Evolutionary conservation across 768 basidiomycete genomes (phyloP).

Genomic region (Agaricus subrufescens): DNA sequence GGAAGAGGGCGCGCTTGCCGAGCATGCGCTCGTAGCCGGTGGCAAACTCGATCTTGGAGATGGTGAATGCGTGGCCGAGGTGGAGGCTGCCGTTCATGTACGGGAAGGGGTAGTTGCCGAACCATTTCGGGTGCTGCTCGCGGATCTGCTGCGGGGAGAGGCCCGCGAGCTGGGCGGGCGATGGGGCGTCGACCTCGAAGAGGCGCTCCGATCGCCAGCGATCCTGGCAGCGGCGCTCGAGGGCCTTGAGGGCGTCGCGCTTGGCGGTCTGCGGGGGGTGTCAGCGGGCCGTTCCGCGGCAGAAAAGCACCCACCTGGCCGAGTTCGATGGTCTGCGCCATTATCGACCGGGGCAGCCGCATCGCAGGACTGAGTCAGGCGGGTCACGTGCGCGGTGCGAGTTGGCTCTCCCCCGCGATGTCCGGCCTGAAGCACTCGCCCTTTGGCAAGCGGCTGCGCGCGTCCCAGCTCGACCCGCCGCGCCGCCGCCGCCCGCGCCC

Average conservation of each 20-base stretch:
- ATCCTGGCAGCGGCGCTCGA: slow-evolving; percentile 84
- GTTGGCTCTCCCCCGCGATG: slow-evolving; percentile 31
- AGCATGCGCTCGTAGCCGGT: slow-evolving; percentile 94
- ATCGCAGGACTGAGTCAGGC: too few relatives aligned
- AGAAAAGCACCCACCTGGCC: slow-evolving; percentile 42
- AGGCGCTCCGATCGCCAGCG: slow-evolving; percentile 72
- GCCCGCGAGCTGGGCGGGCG: slow-evolving; percentile 56
- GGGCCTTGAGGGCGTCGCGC: slow-evolving; percentile 76
- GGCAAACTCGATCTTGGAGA: slow-evolving; percentile 96
- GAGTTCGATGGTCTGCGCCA: slow-evolving; percentile 64
- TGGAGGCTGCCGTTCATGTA: slow-evolving; percentile 99
- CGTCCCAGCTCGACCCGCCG: slow-evolving; percentile 50
- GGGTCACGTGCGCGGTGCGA: too few relatives aligned
- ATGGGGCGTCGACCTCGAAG: slow-evolving; percentile 85
- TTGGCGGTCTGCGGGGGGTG: slow-evolving; percentile 74
- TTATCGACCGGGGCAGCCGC: slow-evolving; percentile 13
- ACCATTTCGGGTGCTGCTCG: slow-evolving; percentile 90
- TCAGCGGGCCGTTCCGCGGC: background rate
- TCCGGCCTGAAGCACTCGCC: slow-evolving; percentile 80
- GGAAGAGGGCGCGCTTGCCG: slow-evolving; percentile 92
- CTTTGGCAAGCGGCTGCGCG: slow-evolving; percentile 79
- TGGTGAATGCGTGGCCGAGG: slow-evolving; percentile 95
- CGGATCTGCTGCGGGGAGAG: slow-evolving; percentile 60
- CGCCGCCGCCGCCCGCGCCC: slow-evolving; percentile 32
- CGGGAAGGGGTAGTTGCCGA: slow-evolving; percentile 92